phyloP scores from a whole-genome alignment of 2,329 filamentous ascomycete species.

The Amauroascus verrucosus region DNA sequence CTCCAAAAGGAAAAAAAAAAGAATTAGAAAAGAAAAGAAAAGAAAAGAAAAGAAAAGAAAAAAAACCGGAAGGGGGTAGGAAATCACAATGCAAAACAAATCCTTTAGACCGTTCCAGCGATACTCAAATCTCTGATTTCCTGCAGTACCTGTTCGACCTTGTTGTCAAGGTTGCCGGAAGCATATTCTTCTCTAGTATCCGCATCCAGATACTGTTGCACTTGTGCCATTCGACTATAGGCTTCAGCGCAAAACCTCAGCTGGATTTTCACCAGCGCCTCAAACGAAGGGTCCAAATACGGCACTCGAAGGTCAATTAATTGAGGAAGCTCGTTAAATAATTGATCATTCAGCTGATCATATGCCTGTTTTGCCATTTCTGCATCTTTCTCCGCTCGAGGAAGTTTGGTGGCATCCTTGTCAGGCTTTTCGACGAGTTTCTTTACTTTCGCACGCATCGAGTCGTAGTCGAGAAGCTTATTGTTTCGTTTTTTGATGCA shows the following conservation, averaged over 20 bases:
- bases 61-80: not conserved
- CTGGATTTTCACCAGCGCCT: constrained; percentile 97
- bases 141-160: constrained; percentile 90
- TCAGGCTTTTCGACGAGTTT: constrained; percentile 96
- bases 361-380: constrained; percentile 89
- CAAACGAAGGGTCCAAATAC: constrained; percentile 92
- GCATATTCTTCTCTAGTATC: constrained; percentile 95
- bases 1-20: not conserved
- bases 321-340: constrained; percentile 85
- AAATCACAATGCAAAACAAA: not conserved
- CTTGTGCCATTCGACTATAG: constrained; percentile 95
- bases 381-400: constrained; percentile 89
- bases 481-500: constrained; percentile 99
- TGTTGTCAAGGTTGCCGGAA: constrained; percentile 76
- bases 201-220: constrained; percentile 94
- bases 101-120: constrained; percentile 53
- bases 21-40: no score
- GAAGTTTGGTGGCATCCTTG: constrained; percentile 94
- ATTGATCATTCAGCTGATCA: constrained; percentile 93
- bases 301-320: constrained; percentile 94
- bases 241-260: constrained; percentile 95
- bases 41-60: not conserved
- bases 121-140: constrained; percentile 97
- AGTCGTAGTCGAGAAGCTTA: constrained; percentile 97
- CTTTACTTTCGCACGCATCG: constrained; percentile 91